These are phyloP conservation scores for Botryobasidium botryosum DNA, from an alignment of 768 basidiomycete genomes.

Conservation along the genomic window DNA sequence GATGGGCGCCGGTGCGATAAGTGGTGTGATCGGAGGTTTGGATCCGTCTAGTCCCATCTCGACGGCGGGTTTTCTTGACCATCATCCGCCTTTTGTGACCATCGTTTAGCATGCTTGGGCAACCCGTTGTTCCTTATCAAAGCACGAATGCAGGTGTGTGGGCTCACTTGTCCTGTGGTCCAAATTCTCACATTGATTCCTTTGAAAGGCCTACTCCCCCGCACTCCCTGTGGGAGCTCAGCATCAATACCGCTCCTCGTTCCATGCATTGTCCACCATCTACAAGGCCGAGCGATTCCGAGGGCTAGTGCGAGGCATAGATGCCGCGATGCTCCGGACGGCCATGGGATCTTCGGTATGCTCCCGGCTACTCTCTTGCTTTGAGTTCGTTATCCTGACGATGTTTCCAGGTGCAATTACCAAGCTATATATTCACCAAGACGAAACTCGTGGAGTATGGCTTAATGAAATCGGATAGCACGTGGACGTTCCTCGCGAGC, in stretches of 20 bases:
- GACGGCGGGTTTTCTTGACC: background rate
- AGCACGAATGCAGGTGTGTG: conserved; percentile 86
- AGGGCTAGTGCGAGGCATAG: conserved; percentile 79
- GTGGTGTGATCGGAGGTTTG: conserved; percentile 80
- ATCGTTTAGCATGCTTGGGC: conserved; percentile 47
- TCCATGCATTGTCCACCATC: conserved; percentile 68
- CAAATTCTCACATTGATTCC: background rate
- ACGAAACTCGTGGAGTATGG: conserved; percentile 50
- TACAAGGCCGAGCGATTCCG: conserved; percentile 57
- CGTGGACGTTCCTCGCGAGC: conserved; percentile 76
- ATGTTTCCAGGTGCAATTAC: conserved; percentile 64
- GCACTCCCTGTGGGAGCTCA: conserved; percentile 88
- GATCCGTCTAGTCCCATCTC: background rate
- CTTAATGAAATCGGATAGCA: conserved; percentile 55
- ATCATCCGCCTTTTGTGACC: too few species aligned
- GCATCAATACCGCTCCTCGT: conserved; percentile 74
- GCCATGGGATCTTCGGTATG: conserved; percentile 81
- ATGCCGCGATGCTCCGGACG: conserved; percentile 84
- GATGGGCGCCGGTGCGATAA: conserved; percentile 66
- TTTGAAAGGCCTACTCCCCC: conserved; percentile 96
- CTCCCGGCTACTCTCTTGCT: too few species aligned
- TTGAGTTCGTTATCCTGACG: background rate
- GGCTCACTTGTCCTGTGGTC: background rate
- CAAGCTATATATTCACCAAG: conserved; percentile 91
- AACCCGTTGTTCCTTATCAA: conserved; percentile 92